A percentile compares a stretch with the other conserved stretches of the same genome.
Conservation (phyloP, 192 early-diverging fungal genomes). For the Lunasporangiospora selenospora region DNA sequence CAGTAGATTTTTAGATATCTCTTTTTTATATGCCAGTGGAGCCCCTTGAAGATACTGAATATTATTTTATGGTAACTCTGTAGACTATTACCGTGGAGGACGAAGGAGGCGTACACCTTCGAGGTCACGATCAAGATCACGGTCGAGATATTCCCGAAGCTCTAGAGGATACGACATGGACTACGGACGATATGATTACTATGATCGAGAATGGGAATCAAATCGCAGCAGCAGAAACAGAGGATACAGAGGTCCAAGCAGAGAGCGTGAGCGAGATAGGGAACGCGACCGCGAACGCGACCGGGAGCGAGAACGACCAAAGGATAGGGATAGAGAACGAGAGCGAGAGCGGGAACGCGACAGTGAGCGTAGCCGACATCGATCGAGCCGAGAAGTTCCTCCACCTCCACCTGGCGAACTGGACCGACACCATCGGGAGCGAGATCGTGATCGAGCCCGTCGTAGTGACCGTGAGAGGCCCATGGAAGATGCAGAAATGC, state of each 20-base stretch:
- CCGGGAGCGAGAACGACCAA: slow-evolving; percentile 10
- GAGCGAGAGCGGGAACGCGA: slow-evolving; percentile 12
- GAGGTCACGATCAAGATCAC: slow-evolving; percentile 16
- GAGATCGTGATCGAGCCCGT: slow-evolving; percentile 1
- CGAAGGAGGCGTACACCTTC: slow-evolving; percentile 18
- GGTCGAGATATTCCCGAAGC: slow-evolving; percentile 33
- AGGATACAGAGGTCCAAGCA: slow-evolving; percentile 11
- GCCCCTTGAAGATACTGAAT: not conserved
- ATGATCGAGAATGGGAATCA: slow-evolving; percentile 15
- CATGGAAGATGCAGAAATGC: not conserved
- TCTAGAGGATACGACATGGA: slow-evolving; percentile 29
- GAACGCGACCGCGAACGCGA: slow-evolving; percentile 16
- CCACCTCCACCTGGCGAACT: slow-evolving; percentile 4
- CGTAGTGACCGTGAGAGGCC: slow-evolving; percentile 1
- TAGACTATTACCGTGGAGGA: slow-evolving; percentile 17
- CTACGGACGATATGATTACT: slow-evolving; percentile 28
- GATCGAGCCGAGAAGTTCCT: not conserved
- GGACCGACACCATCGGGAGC: slow-evolving; percentile 13
- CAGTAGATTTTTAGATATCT: not conserved
- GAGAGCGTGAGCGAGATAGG: slow-evolving; percentile 21
- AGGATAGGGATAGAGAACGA: slow-evolving; percentile 14
- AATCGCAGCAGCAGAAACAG: slow-evolving; percentile 2
- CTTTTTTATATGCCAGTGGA: no score
- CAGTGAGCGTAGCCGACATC: not conserved
- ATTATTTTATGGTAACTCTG: not conserved